Conservation (phyloP, 2,329 filamentous ascomycete species). For the Fusarium oligoseptatum region DNA sequence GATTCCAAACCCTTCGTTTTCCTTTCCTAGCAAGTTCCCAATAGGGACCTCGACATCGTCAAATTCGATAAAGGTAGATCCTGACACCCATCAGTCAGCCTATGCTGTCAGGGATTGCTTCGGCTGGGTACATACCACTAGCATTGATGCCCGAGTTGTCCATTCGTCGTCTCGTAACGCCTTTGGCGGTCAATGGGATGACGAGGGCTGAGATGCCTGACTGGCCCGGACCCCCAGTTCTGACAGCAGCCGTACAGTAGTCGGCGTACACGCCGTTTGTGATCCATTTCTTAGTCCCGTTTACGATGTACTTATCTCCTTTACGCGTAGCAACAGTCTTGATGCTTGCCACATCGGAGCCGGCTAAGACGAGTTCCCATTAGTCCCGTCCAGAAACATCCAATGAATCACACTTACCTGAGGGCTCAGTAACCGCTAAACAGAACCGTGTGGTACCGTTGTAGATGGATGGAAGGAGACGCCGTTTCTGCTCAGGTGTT, state of each 20-base stretch:
- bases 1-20: constrained; percentile 32
- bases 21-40: constrained; percentile 23
- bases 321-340: constrained; percentile 18
- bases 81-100: neutral
- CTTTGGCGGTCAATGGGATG: constrained; percentile 13
- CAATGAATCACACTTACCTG: neutral
- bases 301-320: constrained; percentile 27
- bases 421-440: constrained; percentile 38
- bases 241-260: constrained; percentile 33
- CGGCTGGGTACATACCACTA: constrained; percentile 12
- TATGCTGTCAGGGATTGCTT: rapidly evolving
- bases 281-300: constrained; percentile 36
- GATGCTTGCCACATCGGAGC: constrained; percentile 34
- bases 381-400: neutral
- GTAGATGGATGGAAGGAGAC: constrained; percentile 23
- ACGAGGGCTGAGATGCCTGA: constrained; percentile 23
- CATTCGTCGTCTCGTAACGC: constrained; percentile 22
- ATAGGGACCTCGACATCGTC: constrained; percentile 30
- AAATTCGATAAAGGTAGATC: constrained; percentile 31
- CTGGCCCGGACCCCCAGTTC: constrained; percentile 21
- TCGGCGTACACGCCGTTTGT: constrained; percentile 29
- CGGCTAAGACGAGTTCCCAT: constrained; percentile 11
- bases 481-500: constrained; percentile 56
- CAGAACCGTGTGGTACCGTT: constrained; percentile 30
- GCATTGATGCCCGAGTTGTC: constrained; percentile 27